Conservation (phyloP, 495 filamentous ascomycete genomes). For the Penicillium soppii region DNA sequence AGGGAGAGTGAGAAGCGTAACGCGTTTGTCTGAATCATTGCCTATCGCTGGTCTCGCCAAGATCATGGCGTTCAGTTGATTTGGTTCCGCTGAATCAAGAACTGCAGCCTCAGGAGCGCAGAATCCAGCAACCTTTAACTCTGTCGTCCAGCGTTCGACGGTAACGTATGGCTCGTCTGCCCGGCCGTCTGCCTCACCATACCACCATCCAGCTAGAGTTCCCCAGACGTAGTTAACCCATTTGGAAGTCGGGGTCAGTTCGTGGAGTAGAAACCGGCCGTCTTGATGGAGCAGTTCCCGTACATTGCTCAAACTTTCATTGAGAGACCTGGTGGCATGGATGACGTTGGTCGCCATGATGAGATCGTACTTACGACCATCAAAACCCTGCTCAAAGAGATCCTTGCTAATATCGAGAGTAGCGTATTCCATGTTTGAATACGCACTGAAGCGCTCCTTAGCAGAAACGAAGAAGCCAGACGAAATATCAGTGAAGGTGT, state of each 20-base stretch:
- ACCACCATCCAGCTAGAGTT: constrained; percentile 27
- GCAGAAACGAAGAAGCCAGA: constrained; percentile 51
- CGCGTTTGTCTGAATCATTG: background rate
- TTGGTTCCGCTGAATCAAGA: constrained; percentile 30
- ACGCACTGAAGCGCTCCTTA: constrained; percentile 37
- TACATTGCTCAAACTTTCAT: constrained; percentile 39
- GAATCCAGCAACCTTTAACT: constrained; percentile 32
- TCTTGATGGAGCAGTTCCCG: constrained; percentile 30
- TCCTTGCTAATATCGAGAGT: constrained; percentile 50
- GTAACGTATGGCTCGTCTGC: constrained; percentile 23
- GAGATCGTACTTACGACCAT: constrained; percentile 46
- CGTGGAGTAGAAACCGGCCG: constrained; percentile 27
- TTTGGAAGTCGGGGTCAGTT: constrained; percentile 9
- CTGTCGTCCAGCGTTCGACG: constrained; percentile 21
- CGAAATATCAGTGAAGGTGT: constrained; percentile 44
- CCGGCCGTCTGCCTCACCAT: constrained; percentile 28
- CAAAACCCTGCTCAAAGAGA: constrained; percentile 48
- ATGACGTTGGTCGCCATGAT: constrained; percentile 53
- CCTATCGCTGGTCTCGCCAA: constrained; percentile 18
- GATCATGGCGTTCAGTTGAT: constrained; percentile 31
- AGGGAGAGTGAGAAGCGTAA: background rate
- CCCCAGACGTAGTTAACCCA: constrained; percentile 17
- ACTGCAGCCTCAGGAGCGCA: constrained; percentile 25
- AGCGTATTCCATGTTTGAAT: constrained; percentile 40
- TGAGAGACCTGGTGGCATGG: constrained; percentile 46